phyloP scores from a whole-genome alignment of 768 basidiomycete genomes.

The Rubroboletus pulcherrimus region DNA sequence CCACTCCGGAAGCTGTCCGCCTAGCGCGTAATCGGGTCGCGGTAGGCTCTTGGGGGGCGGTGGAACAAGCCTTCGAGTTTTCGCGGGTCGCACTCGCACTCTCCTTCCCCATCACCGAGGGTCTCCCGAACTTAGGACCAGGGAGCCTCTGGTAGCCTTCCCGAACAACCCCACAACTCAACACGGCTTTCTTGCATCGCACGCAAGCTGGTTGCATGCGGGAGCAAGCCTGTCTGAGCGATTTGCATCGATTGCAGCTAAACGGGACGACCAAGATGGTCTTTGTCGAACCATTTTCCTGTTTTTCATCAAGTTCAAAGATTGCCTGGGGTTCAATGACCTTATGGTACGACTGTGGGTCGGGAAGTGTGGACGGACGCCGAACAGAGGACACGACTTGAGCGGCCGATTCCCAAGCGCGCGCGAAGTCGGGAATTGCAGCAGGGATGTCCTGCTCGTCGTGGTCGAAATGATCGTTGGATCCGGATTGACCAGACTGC shows the following conservation, averaged over 20 bases:
- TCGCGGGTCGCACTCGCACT: neutral
- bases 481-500: conserved; percentile 1
- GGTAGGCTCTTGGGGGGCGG: neutral
- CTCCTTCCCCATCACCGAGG: neutral
- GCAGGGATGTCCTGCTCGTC: neutral
- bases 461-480: neutral
- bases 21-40: neutral
- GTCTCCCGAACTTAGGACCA: conserved; percentile 15
- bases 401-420: conserved; percentile 16
- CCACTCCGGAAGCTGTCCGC: neutral
- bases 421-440: conserved; percentile 15
- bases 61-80: neutral
- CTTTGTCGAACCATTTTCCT: conserved; percentile 2
- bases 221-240: conserved; percentile 18
- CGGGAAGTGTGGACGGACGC: conserved; percentile 21
- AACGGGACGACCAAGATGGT: conserved; percentile 23
- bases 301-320: conserved; percentile 25
- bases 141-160: conserved; percentile 24
- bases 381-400: conserved; percentile 22
- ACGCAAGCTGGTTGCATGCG: conserved; percentile 23
- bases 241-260: conserved; percentile 17
- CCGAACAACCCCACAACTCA: neutral
- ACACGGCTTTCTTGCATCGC: conserved; percentile 17
- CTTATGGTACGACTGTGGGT: conserved; percentile 17
- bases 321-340: conserved; percentile 20